Conservation (phyloP, 2,329 filamentous ascomycete species). For the Alternaria dauci region DNA sequence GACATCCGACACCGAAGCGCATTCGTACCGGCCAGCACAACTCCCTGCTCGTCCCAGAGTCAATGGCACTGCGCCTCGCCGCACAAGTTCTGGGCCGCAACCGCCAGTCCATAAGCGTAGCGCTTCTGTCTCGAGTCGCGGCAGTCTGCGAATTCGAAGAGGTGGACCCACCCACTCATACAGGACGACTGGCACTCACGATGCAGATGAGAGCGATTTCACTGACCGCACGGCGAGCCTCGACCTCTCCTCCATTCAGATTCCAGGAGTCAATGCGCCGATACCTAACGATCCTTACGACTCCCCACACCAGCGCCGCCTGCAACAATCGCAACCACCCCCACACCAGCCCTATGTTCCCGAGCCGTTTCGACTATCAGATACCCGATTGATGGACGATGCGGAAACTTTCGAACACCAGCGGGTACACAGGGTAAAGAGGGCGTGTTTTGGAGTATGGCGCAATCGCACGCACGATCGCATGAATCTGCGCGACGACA, state of each 20-base stretch:
- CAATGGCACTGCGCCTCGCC: constrained; percentile 30
- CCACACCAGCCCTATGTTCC: constrained; percentile 32
- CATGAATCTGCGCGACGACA: constrained; percentile 26
- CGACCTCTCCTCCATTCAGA: constrained; percentile 41
- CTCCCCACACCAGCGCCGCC: constrained; percentile 17
- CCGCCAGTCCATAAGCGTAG: constrained; percentile 32
- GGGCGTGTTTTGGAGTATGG: constrained; percentile 56
- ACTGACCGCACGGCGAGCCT: constrained; percentile 42
- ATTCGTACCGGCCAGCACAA: constrained; percentile 29
- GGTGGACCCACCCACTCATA: constrained; percentile 21
- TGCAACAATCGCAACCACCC: constrained; percentile 14
- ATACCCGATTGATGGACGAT: constrained; percentile 61
- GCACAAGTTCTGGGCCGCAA: constrained; percentile 31
- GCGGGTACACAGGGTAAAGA: constrained; percentile 37
- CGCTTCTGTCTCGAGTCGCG: constrained; percentile 48
- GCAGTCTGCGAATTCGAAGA: constrained; percentile 46
- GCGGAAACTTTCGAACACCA: constrained; percentile 54
- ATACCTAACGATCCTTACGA: constrained; percentile 33
- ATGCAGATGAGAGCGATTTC: constrained; percentile 40
- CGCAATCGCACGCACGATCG: constrained; percentile 50
- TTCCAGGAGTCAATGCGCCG: constrained; percentile 49
- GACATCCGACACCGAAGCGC: constrained; percentile 38
- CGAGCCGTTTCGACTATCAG: constrained; percentile 58
- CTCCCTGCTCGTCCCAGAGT: constrained; percentile 39
- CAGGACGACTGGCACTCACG: constrained; percentile 27